Base-by-base conservation (phyloP, 257 asterid species). In the Capsicum chinense region DNA sequence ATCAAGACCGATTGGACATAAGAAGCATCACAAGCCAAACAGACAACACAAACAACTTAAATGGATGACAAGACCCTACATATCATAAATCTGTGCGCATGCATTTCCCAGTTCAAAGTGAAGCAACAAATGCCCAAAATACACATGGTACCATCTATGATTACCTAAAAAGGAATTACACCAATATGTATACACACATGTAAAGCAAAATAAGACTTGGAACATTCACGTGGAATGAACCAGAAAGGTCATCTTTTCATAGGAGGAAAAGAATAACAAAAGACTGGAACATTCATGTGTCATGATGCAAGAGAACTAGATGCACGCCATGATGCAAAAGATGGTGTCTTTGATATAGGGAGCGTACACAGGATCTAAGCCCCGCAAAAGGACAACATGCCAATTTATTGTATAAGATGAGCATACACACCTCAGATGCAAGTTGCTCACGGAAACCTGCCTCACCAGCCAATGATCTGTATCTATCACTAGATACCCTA, bases 381-480 rank as follows among this genome's bases (percentile, higher is more conserved):
- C 15, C 26, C 48, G 52, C 64, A 73, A 81, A 59, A 80, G 35
- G 35, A 21, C 19, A 17, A 83, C 17, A 57, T 83, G 80, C 14
- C 39, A 83, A 17, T 83, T 52, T 83, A 42, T 44, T 50, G 62
- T 42, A 54, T 35, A 50, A 33, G 69, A 73, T 57, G 39, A 21
- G 37, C 21, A 14, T 52, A 86, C 90, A 85, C 83, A 93, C 97
- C 97, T 93, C 93, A 44, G 87, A 88, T 56, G 93, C 71, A 82
- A 88, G 73, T 63, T 86, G 92, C 76, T 88, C 91, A 59, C 88
- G 93, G 79, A 88, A 44, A 85, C 89, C 86, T 48, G 88, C 87
- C 54, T 87, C 93, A 85, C 87, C 90, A n/a, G 92, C 57, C 80
- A 85, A 82, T 48, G 89, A 76, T 84, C 93, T 87, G 86, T 81